phyloP scores from a whole-genome alignment of 2,329 filamentous ascomycete species.

The Botrytis elliptica region DNA sequence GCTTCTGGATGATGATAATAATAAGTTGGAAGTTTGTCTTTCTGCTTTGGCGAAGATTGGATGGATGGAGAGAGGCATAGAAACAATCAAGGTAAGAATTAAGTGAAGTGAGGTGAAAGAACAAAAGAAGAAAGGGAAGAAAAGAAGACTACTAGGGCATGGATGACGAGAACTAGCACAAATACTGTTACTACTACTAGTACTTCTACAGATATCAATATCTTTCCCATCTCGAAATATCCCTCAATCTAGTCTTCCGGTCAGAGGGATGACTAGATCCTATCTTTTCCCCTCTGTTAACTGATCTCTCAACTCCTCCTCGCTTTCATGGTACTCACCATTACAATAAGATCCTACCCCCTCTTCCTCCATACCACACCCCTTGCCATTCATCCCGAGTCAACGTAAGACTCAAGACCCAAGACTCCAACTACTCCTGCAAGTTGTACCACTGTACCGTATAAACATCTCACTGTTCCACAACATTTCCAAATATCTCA shows the following conservation, averaged over 20 bases:
- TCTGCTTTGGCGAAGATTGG: background rate
- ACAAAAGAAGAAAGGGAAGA: background rate
- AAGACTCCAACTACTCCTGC: background rate
- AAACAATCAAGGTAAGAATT: background rate
- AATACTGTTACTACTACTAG: background rate
- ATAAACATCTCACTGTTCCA: background rate
- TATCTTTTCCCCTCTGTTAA: background rate
- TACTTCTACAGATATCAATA: background rate
- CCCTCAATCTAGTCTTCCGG: background rate
- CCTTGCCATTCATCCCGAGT: conserved; percentile 8
- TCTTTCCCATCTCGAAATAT: background rate
- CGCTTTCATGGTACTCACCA: conserved; percentile 4
- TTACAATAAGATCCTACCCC: background rate
- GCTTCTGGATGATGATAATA: no score
- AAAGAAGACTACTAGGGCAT: background rate
- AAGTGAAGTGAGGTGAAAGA: background rate
- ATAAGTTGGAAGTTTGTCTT: background rate
- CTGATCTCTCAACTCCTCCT: background rate
- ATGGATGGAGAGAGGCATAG: background rate
- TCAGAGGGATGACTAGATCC: background rate
- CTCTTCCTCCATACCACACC: background rate
- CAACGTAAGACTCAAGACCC: background rate
- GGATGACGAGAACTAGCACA: background rate
- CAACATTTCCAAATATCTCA: background rate
- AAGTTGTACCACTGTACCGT: background rate